phyloP scores from a whole-genome alignment of 495 filamentous ascomycete genomes.

The Aspergillus egyptiacus region DNA sequence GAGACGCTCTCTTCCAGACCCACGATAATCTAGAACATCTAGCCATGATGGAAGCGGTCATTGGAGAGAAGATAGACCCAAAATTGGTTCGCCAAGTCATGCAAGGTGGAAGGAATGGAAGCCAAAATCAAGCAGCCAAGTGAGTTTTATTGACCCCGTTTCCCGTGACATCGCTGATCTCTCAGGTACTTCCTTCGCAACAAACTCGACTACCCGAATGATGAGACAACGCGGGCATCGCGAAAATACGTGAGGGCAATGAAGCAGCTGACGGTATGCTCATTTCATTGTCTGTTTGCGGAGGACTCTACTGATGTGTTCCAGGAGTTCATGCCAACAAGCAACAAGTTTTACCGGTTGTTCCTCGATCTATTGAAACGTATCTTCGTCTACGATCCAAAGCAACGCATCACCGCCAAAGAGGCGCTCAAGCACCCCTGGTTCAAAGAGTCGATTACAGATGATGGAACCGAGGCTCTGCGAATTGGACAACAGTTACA shows the following conservation, averaged over 20 bases:
- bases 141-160: conserved; percentile 41
- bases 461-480: conserved; percentile 91
- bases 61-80: conserved; percentile 64
- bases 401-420: conserved; percentile 83
- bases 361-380: conserved; percentile 83
- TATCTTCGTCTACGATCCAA: conserved; percentile 95
- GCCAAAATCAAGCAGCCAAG: conserved; percentile 73
- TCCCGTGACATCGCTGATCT: conserved; percentile 3
- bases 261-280: conserved; percentile 76
- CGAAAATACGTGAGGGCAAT: conserved; percentile 92
- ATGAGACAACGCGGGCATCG: conserved; percentile 81
- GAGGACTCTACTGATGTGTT: neutral
- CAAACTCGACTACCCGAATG: conserved; percentile 82
- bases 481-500: conserved; percentile 52
- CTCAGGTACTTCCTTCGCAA: conserved; percentile 76
- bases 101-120: conserved; percentile 55
- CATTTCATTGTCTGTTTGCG: neutral
- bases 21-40: conserved; percentile 97
- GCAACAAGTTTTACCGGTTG: conserved; percentile 67
- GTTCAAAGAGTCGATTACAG: conserved; percentile 80
- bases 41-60: conserved; percentile 98
- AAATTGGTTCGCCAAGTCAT: conserved; percentile 70
- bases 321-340: conserved; percentile 84
- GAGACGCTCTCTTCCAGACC: conserved; percentile 95
- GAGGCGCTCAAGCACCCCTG: conserved; percentile 86